phyloP scores from a whole-genome alignment of 164 flowering plant species.

The Dillenia suffruticosa region DNA sequence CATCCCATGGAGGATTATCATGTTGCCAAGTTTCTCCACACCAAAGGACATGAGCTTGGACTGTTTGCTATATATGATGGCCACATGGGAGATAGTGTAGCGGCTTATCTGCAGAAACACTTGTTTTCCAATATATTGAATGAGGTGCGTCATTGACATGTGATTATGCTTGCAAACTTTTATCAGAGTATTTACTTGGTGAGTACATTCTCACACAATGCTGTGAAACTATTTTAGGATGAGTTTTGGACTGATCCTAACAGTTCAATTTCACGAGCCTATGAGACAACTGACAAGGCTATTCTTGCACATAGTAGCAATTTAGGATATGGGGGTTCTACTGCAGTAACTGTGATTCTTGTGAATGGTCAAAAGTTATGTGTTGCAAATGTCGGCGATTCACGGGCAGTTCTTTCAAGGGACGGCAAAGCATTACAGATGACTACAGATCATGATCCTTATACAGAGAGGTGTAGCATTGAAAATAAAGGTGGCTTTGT shows the following conservation, averaged over 20 bases:
- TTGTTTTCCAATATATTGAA: neutral
- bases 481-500: constrained; percentile 16
- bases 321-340: constrained; percentile 18
- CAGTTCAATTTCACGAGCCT: constrained; percentile 1
- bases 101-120: constrained; percentile 4
- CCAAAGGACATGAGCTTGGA: constrained; percentile 8
- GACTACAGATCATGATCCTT: constrained; percentile 15
- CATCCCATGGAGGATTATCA: constrained; percentile 8
- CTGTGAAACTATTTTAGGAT: neutral
- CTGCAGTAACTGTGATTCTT: constrained; percentile 18
- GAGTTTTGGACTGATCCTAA: constrained; percentile 12
- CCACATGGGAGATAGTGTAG: constrained; percentile 5
- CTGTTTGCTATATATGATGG: constrained; percentile 9
- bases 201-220: neutral
- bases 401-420: constrained; percentile 14
- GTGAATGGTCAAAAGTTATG: constrained; percentile 8
- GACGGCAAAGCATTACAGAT: constrained; percentile 10
- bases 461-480: constrained; percentile 11
- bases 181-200: neutral
- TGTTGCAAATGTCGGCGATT: constrained; percentile 15
- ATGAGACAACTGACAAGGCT: constrained; percentile 7
- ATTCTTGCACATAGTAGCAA: constrained; percentile 4
- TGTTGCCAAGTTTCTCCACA: constrained; percentile 2
- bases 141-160: constrained; percentile 1
- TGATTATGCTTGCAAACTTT: neutral